Evolutionary conservation across 768 basidiomycete genomes (phyloP), one percentile per base, ranked within the genome.

Genomic region (Mycena albidolilacea): DNA sequence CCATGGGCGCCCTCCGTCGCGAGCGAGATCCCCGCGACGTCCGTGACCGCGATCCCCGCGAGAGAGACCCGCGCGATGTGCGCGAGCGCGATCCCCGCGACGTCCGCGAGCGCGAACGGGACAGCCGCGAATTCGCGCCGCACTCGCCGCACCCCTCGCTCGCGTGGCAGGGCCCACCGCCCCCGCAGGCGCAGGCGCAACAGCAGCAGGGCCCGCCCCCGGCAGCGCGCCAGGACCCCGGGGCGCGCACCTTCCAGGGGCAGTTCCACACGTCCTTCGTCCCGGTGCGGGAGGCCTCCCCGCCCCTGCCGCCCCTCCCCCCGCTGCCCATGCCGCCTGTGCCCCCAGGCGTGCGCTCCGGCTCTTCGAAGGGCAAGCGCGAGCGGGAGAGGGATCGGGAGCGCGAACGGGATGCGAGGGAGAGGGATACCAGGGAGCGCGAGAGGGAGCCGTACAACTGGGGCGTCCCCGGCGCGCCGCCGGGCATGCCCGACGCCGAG

Each of bases 191-290:
- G 30, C 72, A 37, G 17, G 23, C 57, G 19, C 60, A 39, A 15
- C 63, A n/a, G 17, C 63, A 64, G 17, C 44, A 67, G 9, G 46
- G 14, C 41, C 41, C 41, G 14, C 62, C 58, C 23, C 12, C 60
- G 9, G 4, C 67, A 59, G 23, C 55, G 44, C 11, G 35, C 8
- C 23, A 30, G 38, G 10, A 17, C 38, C 58, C 72, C 0, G 37
- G 37, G 1, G 68, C 50, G 30, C 63, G 75, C 19, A 64, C 75
- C 21, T 76, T 76, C 71, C 75, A 76, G 37, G 71, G 71, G n/a
- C 75, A 76, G 21, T 76, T 76, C 69, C 71, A 76, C 66, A 76
- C 75, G 9, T 73, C 71, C n/a, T 76, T 76, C 44, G 71, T 76
- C 48, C 69, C 70, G 35, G 71, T 71, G 12, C 75, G 75, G 48